These are phyloP conservation scores for Eimeria brunetti DNA, from an alignment of 169 alveolate genomes.

Conservation along the genomic window DNA sequence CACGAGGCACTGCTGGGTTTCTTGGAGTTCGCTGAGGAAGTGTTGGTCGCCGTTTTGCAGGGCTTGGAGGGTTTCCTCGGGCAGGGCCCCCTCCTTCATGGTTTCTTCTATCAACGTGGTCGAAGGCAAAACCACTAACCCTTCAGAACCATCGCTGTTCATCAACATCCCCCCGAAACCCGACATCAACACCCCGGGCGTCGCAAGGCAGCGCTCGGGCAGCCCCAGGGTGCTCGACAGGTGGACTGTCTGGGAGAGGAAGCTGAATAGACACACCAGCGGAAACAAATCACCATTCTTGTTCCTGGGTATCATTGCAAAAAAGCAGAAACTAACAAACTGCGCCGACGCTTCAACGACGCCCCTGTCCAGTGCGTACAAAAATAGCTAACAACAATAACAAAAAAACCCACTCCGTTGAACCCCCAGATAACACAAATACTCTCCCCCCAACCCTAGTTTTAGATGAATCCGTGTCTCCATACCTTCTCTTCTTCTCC, in stretches of 20 bases:
- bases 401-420: not conserved
- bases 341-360: too few species aligned
- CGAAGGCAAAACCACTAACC: not conserved
- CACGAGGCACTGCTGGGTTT: not conserved
- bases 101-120: not conserved
- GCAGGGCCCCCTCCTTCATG: not conserved
- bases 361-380: not conserved
- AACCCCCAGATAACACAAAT: too few species aligned
- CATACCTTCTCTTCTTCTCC: not conserved
- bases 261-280: not conserved
- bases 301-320: too few species aligned
- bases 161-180: slow-evolving; percentile 5
- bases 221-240: not conserved
- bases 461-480: not conserved
- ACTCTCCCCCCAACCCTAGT: too few species aligned
- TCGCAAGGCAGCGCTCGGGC: slow-evolving; percentile 26
- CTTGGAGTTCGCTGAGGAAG: not conserved
- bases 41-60: not conserved
- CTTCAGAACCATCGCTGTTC: not conserved
- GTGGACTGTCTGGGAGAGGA: not conserved
- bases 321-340: too few species aligned
- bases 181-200: not conserved
- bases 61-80: not conserved
- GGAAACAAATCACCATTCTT: not conserved
- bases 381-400: not conserved